Evolutionary conservation across 2,329 filamentous ascomycete species (phyloP).

Genomic region (Beauveria sp.): DNA sequence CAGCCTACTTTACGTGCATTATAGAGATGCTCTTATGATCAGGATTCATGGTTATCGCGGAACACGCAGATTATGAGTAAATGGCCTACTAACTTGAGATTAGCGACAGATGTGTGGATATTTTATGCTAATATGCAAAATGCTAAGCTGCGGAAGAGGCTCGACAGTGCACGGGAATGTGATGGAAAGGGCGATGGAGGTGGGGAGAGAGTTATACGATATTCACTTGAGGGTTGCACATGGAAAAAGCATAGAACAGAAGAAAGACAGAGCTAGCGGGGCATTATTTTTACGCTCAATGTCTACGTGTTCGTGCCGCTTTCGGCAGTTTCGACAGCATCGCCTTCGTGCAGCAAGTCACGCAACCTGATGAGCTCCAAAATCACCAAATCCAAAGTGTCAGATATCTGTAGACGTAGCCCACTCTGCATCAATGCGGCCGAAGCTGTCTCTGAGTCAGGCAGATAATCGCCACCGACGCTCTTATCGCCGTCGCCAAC

Average conservation of each 20-base stretch:
- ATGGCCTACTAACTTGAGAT: no score
- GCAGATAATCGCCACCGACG: not conserved
- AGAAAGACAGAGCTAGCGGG: not conserved
- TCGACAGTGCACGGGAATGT: not conserved
- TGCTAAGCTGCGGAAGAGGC: not conserved
- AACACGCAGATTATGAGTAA: no score
- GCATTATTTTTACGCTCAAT: not conserved
- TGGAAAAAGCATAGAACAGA: not conserved
- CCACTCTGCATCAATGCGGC: not conserved
- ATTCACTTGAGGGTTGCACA: not conserved
- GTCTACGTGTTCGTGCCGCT: not conserved
- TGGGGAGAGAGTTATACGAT: not conserved
- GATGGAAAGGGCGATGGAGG: not conserved
- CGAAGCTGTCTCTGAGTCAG: not conserved
- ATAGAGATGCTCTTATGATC: not conserved
- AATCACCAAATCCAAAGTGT: not conserved
- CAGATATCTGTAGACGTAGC: not conserved
- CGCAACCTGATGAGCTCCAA: not conserved
- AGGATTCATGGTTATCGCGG: no score
- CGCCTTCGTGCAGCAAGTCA: not conserved
- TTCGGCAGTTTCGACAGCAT: not conserved
- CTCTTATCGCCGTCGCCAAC: not conserved
- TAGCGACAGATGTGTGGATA: no score
- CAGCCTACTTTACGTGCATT: not conserved
- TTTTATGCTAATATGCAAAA: no score